phyloP scores from a whole-genome alignment of 495 filamentous ascomycete genomes.

The Pyrenula aspistea region DNA sequence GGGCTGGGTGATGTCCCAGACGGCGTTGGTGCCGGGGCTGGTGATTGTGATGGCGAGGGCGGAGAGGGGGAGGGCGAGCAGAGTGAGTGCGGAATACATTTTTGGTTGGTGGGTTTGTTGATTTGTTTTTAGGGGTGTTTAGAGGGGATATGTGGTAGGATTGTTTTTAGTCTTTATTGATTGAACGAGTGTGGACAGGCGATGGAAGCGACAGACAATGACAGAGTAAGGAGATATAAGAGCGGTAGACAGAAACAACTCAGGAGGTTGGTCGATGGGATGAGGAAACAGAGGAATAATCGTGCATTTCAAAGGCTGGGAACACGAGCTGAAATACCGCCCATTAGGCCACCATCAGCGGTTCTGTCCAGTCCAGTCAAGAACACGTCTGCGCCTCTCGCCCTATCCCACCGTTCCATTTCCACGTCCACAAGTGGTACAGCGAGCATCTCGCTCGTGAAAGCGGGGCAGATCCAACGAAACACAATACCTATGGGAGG shows the following conservation, averaged over 20 bases:
- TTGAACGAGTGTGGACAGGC: no score
- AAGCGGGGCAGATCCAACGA: no score
- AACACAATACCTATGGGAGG: no score
- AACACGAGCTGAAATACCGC: neutral
- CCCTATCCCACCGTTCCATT: no score
- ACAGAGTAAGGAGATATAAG: neutral
- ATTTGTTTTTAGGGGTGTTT: no score
- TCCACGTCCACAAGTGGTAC: no score
- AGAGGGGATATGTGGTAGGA: neutral
- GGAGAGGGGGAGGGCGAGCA: neutral
- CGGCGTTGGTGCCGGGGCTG: neutral
- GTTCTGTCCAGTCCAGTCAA: no score
- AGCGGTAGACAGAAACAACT: neutral
- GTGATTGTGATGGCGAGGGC: neutral
- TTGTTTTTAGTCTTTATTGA: no score
- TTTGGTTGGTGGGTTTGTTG: no score
- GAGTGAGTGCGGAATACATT: no score
- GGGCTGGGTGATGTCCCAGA: neutral
- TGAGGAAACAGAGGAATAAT: neutral
- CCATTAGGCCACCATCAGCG: neutral
- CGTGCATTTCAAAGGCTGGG: neutral
- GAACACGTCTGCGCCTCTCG: no score
- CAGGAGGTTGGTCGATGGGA: neutral
- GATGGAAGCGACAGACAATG: neutral
- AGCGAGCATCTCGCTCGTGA: no score